Evolutionary conservation across 2,329 filamentous ascomycete species (phyloP), one percentile per base, ranked within the genome.

Genomic region (Clarireedia homoeocarpa): DNA sequence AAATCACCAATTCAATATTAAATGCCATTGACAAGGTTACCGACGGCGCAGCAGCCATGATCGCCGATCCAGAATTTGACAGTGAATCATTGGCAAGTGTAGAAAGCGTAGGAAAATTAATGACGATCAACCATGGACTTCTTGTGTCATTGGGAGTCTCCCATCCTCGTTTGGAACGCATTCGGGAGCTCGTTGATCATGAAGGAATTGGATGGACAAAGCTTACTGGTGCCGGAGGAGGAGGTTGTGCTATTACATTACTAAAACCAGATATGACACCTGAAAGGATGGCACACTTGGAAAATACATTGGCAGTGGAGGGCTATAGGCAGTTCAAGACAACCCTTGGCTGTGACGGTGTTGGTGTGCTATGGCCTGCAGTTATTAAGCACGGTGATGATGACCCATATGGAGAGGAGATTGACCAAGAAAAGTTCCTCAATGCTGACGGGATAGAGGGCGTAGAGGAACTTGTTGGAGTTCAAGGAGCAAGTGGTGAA

Each of bases 121-220:
- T 97, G 77, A 85, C 84, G 14, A 86, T 99, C 65, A 99, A 99
- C 69, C 94, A 99, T 69, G 94, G 92, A 24, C 78, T 97, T 46
- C 77, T 99, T 23, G 86, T 90, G n/a, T 86, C 91, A 0, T 76
- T 99, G 3, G 94, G 94, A 6, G 94, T 97, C 27, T 97, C 91
- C 2, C 94, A 99, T 71, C 95, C 94, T 0, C 85, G 91, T 48
- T 79, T 99, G 26, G 94, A 99, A 73, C 84, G 92, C 34, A 85
- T 99, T 64, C 84, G 94, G 60, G 92, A 96, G 72, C 76, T 99
- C 26, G 87, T 95, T 49, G 92, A 99, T 63, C 84, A 94, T 64
- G 82, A 90, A 56, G 88, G 86, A 42, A 88, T 96, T 55, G 94
- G 94, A 30, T 99, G 91, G 91, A 96, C 94, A 12, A 99, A 99